These are phyloP conservation scores for Leptodermis oblonga DNA, from an alignment of 257 asterid genomes.

Conservation along the genomic window DNA sequence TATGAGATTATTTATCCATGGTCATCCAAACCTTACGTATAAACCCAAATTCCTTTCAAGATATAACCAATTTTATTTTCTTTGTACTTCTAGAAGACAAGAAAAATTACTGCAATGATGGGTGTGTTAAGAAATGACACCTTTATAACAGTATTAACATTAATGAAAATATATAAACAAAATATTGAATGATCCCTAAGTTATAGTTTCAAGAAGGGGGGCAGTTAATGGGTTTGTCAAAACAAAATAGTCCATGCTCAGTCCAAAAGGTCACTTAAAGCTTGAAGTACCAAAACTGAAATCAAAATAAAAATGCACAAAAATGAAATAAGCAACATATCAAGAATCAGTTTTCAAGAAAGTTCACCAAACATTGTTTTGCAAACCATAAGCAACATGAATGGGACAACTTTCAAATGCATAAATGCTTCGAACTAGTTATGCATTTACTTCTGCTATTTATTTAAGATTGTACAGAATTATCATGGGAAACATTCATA, in stretches of 20 bases:
- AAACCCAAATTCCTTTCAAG: neutral
- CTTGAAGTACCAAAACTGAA: no score
- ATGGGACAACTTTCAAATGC: neutral
- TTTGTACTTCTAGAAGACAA: neutral
- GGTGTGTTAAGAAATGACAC: neutral
- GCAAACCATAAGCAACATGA: neutral
- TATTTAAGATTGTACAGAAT: neutral
- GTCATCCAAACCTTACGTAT: no score
- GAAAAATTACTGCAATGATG: neutral
- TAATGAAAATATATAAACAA: no score
- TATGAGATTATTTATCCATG: no score
- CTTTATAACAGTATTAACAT: no score
- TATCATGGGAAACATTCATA: neutral
- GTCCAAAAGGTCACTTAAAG: neutral
- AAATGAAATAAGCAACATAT: neutral
- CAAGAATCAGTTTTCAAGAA: neutral
- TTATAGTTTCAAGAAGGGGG: neutral
- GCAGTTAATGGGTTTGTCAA: neutral
- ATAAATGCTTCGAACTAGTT: neutral
- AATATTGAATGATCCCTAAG: no score
- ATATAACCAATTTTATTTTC: neutral
- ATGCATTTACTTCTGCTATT: neutral
- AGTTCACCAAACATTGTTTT: neutral
- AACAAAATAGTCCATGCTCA: neutral
- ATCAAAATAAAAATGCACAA: no score